These are phyloP conservation scores for Diaporthe australafricana DNA, from an alignment of 2,329 filamentous ascomycete genomes.

Conservation along the genomic window DNA sequence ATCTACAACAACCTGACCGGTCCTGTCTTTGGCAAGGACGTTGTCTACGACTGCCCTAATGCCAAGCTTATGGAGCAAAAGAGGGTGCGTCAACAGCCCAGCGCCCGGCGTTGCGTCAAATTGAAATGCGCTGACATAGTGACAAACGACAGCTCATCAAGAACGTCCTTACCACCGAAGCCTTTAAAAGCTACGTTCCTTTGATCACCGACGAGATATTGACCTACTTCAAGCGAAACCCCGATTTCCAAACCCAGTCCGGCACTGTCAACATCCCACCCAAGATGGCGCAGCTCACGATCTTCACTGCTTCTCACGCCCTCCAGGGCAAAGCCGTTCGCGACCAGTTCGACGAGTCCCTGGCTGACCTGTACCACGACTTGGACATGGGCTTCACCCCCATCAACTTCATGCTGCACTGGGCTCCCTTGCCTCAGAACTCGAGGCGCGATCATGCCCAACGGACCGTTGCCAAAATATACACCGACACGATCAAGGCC, in stretches of 20 bases:
- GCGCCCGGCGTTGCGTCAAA: background rate
- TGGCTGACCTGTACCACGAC: conserved; percentile 83
- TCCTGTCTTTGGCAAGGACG: conserved; percentile 78
- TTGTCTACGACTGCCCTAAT: conserved; percentile 88
- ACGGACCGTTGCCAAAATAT: conserved; percentile 80
- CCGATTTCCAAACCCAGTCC: conserved; percentile 67
- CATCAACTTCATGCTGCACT: conserved; percentile 85
- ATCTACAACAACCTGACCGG: conserved; percentile 63
- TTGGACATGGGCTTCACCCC: conserved; percentile 83
- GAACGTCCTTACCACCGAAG: conserved; percentile 74
- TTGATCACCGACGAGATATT: conserved; percentile 78
- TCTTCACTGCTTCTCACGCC: conserved; percentile 82
- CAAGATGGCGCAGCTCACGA: conserved; percentile 80
- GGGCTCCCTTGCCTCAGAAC: conserved; percentile 83
- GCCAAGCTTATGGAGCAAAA: conserved; percentile 91
- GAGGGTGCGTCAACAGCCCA: conserved; percentile 62
- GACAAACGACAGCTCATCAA: conserved; percentile 70
- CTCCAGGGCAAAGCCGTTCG: conserved; percentile 83
- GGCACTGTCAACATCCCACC: conserved; percentile 74
- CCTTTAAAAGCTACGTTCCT: conserved; percentile 74
- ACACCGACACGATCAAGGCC: conserved; percentile 76
- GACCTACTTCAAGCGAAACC: conserved; percentile 69
- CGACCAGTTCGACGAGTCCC: conserved; percentile 75
- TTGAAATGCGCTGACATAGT: conserved; percentile 28
- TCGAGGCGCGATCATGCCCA: conserved; percentile 78